These are phyloP conservation scores for Diaporthe australafricana DNA, from an alignment of 2,329 filamentous ascomycete genomes.

Conservation along the genomic window DNA sequence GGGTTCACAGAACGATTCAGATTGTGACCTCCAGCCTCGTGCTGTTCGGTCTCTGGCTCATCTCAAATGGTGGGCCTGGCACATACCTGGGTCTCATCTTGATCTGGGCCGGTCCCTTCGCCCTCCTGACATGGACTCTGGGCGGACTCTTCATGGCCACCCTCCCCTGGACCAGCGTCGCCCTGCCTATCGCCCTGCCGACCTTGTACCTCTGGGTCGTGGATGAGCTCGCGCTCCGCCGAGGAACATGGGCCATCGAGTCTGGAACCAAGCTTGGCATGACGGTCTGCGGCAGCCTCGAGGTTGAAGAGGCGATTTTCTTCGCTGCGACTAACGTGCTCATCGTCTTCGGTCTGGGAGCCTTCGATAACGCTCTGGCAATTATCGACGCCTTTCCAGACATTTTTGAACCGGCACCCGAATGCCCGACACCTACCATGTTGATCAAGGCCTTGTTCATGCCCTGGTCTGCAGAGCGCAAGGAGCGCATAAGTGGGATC, in stretches of 20 bases:
- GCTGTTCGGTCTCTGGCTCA: conserved; percentile 56
- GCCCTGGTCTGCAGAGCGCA: conserved; percentile 64
- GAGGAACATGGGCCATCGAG: conserved; percentile 80
- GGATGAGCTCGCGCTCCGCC: conserved; percentile 73
- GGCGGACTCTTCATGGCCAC: conserved; percentile 72
- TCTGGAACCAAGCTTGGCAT: conserved; percentile 74
- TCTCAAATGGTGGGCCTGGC: conserved; percentile 58
- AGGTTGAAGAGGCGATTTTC: conserved; percentile 81
- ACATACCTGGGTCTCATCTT: conserved; percentile 79
- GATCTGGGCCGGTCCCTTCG: conserved; percentile 75
- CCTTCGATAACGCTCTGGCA: conserved; percentile 77
- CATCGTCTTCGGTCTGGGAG: conserved; percentile 75
- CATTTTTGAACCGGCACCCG: conserved; percentile 63
- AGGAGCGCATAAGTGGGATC: conserved; percentile 67
- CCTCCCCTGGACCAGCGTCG: conserved; percentile 68
- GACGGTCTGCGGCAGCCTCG: conserved; percentile 72
- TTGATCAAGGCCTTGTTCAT: conserved; percentile 64
- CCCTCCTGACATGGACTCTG: conserved; percentile 72
- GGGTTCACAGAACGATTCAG: conserved; percentile 52
- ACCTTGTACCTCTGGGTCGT: conserved; percentile 80
- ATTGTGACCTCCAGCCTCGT: conserved; percentile 57
- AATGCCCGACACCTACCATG: conserved; percentile 59
- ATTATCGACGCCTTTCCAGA: conserved; percentile 73
- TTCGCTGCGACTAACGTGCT: conserved; percentile 77
- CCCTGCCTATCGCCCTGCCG: conserved; percentile 70